phyloP scores from a whole-genome alignment of 2,329 filamentous ascomycete genomes.

The Cladorrhinum sp. region DNA sequence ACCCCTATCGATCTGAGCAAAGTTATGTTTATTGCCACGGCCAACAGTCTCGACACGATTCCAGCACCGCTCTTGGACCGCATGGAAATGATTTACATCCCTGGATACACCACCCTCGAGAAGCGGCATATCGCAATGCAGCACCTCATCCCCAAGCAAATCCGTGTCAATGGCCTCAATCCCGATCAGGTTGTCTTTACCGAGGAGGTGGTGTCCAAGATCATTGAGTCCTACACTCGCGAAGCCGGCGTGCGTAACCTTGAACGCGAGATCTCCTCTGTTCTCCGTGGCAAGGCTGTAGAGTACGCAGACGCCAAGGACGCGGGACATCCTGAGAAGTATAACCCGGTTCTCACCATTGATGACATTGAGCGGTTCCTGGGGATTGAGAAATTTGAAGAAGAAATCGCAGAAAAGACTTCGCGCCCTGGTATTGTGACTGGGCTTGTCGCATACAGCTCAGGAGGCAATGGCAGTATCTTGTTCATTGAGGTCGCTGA shows the following conservation, averaged over 20 bases:
- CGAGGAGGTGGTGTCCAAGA: constrained; percentile 85
- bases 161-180: constrained; percentile 81
- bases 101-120: constrained; percentile 94
- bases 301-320: constrained; percentile 91
- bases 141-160: constrained; percentile 95
- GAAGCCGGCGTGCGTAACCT: constrained; percentile 95
- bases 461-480: constrained; percentile 90
- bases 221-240: constrained; percentile 94
- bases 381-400: constrained; percentile 89
- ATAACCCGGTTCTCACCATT: constrained; percentile 69
- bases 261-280: constrained; percentile 90
- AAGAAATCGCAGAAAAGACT: constrained; percentile 88
- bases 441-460: constrained; percentile 90
- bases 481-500: constrained; percentile 97
- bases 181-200: constrained; percentile 72
- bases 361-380: constrained; percentile 87
- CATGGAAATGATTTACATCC: constrained; percentile 93
- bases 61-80: constrained; percentile 90
- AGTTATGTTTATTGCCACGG: constrained; percentile 95
- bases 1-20: constrained; percentile 95
- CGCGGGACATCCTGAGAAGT: constrained; percentile 61
- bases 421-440: constrained; percentile 88
- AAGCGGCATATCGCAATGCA: constrained; percentile 91
- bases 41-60: constrained; percentile 92
- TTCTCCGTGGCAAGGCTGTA: constrained; percentile 93